Evolutionary conservation across 2,329 filamentous ascomycete species (phyloP).

Genomic region (Colletotrichum liriopes): DNA sequence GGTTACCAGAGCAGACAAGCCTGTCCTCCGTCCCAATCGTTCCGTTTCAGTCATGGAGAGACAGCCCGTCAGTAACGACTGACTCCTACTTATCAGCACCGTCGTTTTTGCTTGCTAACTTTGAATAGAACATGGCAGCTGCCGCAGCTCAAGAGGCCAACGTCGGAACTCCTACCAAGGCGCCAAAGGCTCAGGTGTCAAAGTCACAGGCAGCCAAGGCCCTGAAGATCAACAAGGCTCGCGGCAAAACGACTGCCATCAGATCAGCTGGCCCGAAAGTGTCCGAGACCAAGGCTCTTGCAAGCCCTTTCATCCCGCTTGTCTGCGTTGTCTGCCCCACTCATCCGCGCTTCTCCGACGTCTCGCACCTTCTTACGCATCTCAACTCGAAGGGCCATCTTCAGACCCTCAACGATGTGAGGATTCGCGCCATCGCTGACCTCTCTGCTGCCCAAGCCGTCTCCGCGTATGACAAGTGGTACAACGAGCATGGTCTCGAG

Average conservation of each 20-base stretch:
- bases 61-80: constrained; percentile 38
- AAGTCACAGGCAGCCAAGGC: constrained; percentile 16
- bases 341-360: constrained; percentile 86
- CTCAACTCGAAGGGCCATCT: constrained; percentile 94
- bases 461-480: constrained; percentile 84
- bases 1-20: constrained; percentile 21
- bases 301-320: constrained; percentile 71
- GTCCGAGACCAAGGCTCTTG: constrained; percentile 37
- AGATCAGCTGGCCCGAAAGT: constrained; percentile 45
- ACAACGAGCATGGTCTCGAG: constrained; percentile 78
- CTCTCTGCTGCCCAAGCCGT: constrained; percentile 74
- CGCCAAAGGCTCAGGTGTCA: background rate
- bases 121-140: constrained; percentile 56
- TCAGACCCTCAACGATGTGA: constrained; percentile 85
- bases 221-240: constrained; percentile 2
- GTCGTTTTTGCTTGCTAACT: constrained; percentile 33
- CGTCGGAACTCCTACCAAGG: constrained; percentile 7
- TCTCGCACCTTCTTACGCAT: constrained; percentile 93
- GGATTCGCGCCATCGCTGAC: constrained; percentile 80
- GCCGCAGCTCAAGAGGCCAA: constrained; percentile 36
- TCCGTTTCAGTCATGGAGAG: constrained; percentile 26
- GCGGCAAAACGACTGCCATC: constrained; percentile 5
- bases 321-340: constrained; percentile 88
- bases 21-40: constrained; percentile 24
- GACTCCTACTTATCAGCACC: constrained; percentile 1